A percentile compares a stretch with the other conserved stretches of the same genome.
These are phyloP conservation scores for Pseudogymnoascus sp. DNA, from an alignment of 2,329 filamentous ascomycete species.

Conservation along the genomic window DNA sequence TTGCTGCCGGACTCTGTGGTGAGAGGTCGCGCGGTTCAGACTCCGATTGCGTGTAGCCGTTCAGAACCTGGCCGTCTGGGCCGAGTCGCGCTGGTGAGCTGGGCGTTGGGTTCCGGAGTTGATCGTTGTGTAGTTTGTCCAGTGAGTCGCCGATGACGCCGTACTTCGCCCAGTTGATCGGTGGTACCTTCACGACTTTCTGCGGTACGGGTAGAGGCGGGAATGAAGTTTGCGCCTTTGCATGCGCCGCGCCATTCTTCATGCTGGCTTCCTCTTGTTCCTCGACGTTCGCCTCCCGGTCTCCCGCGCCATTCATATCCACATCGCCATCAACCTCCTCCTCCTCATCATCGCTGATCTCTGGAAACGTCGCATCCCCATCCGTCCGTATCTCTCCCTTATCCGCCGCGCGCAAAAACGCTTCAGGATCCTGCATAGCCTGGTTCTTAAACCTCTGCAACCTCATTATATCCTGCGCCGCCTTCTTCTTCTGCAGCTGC, in stretches of 20 bases:
- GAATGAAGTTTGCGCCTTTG: background rate
- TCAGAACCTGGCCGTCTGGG: background rate
- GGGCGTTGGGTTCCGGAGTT: conserved; percentile 55
- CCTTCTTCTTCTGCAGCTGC: conserved; percentile 76
- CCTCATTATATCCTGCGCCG: conserved; percentile 63
- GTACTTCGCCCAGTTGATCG: conserved; percentile 93
- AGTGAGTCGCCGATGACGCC: conserved; percentile 78
- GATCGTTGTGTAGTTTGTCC: conserved; percentile 77
- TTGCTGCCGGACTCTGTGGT: background rate
- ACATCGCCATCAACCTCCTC: conserved; percentile 25
- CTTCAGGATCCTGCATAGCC: conserved; percentile 62
- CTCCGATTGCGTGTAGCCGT: background rate
- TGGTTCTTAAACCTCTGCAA: conserved; percentile 63
- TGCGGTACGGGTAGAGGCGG: conserved; percentile 61
- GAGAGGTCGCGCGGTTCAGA: background rate
- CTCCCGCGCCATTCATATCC: conserved; percentile 2
- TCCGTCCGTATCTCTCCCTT: conserved; percentile 47
- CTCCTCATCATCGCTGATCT: conserved; percentile 25
- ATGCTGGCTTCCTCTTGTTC: background rate
- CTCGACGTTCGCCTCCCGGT: background rate
- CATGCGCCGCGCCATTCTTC: background rate
- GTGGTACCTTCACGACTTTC: conserved; percentile 75
- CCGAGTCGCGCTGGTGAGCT: conserved; percentile 41
- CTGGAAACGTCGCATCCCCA: conserved; percentile 20
- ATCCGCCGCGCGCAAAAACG: conserved; percentile 61